phyloP scores from a whole-genome alignment of 1,139 yeast genomes.

The Williopsis jadinii region DNA sequence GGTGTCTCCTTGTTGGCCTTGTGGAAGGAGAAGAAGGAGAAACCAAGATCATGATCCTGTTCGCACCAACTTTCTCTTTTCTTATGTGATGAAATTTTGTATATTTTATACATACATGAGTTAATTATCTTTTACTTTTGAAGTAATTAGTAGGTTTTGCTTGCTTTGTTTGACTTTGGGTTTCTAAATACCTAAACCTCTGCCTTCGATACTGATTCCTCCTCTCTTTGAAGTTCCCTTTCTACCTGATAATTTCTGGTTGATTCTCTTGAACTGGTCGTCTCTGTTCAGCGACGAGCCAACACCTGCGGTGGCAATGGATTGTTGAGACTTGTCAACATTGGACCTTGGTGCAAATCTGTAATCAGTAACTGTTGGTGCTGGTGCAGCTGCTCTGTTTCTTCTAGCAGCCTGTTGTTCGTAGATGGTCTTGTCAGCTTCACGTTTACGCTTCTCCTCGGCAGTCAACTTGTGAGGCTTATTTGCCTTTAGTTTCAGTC shows the following conservation, averaged over 20 bases:
- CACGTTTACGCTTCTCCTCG: conserved; percentile 21
- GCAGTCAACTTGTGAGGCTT: conserved; percentile 24
- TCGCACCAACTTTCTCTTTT: not conserved
- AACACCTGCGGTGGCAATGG: conserved; percentile 36
- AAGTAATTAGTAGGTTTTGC: not conserved
- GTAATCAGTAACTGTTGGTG: conserved; percentile 81
- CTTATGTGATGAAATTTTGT: conserved; percentile 1
- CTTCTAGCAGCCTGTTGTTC: conserved; percentile 91
- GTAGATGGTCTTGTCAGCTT: conserved; percentile 53
- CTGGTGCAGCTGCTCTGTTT: conserved; percentile 92
- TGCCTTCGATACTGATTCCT: conserved; percentile 80
- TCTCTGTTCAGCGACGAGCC: conserved; percentile 50
- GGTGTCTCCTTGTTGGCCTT: conserved; percentile 99
- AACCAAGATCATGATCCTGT: conserved; percentile 88
- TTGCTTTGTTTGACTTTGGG: not conserved
- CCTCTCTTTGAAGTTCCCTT: conserved; percentile 47
- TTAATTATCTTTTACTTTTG: not conserved
- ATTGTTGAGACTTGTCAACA: conserved; percentile 26
- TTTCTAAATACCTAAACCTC: conserved; percentile 21
- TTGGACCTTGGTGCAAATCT: conserved; percentile 84
- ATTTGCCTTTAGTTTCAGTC: conserved; percentile 28
- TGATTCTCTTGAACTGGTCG: conserved; percentile 70
- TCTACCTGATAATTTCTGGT: conserved; percentile 32
- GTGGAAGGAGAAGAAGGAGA: conserved; percentile 99
- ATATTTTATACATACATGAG: conserved; percentile 2